Percentiles rank a stretch among this genome's conserved stretches.
Evolutionary conservation across 257 asterid species (phyloP).

Genomic region (Apocynum venetum): DNA sequence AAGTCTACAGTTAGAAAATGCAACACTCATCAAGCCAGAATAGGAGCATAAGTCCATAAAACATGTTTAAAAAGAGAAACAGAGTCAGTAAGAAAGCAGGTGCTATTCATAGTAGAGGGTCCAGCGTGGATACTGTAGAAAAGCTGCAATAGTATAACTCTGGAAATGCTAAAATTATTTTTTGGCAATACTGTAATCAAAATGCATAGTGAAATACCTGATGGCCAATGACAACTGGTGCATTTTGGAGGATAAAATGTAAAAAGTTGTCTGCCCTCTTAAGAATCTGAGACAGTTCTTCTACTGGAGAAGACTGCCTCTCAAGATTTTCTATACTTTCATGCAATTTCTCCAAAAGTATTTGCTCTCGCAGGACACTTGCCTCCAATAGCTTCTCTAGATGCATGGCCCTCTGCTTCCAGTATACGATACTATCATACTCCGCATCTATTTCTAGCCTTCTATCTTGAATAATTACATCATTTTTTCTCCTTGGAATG

Average conservation of each 20-base stretch:
- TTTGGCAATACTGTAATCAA: not conserved
- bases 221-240: constrained; percentile 92
- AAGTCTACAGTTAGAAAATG: no score
- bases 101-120: not conserved
- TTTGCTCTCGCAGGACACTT: constrained; percentile 49
- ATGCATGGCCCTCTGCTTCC: constrained; percentile 67
- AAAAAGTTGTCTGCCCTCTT: constrained; percentile 82
- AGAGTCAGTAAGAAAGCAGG: not conserved
- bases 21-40: not conserved
- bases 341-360: constrained; percentile 56
- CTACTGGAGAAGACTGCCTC: constrained; percentile 83
- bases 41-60: not conserved
- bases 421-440: constrained; percentile 54
- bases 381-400: constrained; percentile 69
- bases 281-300: constrained; percentile 68
- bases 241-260: constrained; percentile 87
- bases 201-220: constrained; percentile 39
- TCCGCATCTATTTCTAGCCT: constrained; percentile 60
- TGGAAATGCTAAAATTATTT: not conserved
- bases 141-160: not conserved
- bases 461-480: constrained; percentile 39
- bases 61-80: not conserved
- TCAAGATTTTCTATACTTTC: constrained; percentile 82
- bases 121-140: not conserved
- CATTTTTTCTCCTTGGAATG: constrained; percentile 48